A percentile compares a stretch with the other conserved stretches of the same genome.
phyloP scores from a whole-genome alignment of 2,329 filamentous ascomycete species.

The Colletotrichum costaricense region DNA sequence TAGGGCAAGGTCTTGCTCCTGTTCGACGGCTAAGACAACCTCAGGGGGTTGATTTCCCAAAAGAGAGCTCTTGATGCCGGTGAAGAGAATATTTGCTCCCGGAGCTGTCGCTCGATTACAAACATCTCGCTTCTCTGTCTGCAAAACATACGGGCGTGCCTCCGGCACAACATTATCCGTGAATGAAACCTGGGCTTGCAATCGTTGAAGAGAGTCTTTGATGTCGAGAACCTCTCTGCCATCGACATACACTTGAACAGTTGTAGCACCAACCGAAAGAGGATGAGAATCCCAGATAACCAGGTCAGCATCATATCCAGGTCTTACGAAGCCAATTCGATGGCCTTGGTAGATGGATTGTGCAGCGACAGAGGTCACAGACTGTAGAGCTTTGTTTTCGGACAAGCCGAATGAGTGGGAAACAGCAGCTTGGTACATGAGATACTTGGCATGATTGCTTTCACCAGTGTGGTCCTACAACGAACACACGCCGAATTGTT shows the following conservation, averaged over 20 bases:
- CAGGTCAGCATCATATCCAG: constrained; percentile 61
- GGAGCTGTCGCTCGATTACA: background rate
- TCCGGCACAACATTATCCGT: background rate
- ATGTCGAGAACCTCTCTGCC: constrained; percentile 41
- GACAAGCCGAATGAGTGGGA: constrained; percentile 52
- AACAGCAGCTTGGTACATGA: constrained; percentile 52
- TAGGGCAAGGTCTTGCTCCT: background rate
- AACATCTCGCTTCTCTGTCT: background rate
- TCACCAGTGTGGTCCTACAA: constrained; percentile 46
- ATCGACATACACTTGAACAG: constrained; percentile 59
- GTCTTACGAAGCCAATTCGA: constrained; percentile 54
- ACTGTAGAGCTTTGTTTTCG: constrained; percentile 51
- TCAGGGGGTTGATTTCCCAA: background rate
- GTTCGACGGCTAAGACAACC: too few relatives aligned
- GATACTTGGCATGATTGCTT: constrained; percentile 53
- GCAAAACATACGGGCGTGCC: background rate
- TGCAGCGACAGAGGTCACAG: constrained; percentile 58
- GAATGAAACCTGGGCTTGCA: background rate
- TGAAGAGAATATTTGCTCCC: background rate
- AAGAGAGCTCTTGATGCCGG: background rate
- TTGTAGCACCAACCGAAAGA: constrained; percentile 54
- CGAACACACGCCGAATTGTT: background rate
- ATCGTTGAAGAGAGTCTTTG: background rate
- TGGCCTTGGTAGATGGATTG: constrained; percentile 53
- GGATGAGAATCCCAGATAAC: constrained; percentile 61